phyloP scores from a whole-genome alignment of 371 early-diverging fungal species.

The Mortierella sp. region DNA sequence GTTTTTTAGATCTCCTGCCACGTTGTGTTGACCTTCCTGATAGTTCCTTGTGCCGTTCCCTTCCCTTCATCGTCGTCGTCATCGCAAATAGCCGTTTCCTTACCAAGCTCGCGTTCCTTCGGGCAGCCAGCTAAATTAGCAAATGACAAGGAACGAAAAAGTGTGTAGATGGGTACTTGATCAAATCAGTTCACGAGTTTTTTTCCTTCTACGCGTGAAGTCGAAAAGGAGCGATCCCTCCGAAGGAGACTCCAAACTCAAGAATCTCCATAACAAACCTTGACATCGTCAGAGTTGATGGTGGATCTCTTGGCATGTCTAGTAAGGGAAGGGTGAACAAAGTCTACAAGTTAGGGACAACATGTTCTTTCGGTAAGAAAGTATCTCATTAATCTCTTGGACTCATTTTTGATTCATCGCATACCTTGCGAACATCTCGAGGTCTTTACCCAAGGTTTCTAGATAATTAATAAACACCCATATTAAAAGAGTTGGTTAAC shows the following conservation, averaged over 20 bases:
- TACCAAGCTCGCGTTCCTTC: conserved; percentile 56
- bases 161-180: background rate
- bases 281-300: conserved; percentile 52
- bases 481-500: background rate
- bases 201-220: background rate
- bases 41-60: background rate
- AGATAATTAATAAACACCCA: conserved; percentile 10
- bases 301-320: conserved; percentile 57
- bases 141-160: background rate
- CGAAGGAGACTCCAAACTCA: background rate
- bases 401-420: background rate
- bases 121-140: conserved; percentile 31
- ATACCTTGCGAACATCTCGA: conserved; percentile 51
- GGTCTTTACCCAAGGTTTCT: conserved; percentile 50
- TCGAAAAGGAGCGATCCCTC: background rate
- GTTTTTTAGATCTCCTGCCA: background rate
- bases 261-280: conserved; percentile 20
- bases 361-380: background rate
- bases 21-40: background rate
- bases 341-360: background rate
- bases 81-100: background rate
- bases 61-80: background rate
- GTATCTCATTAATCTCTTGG: background rate
- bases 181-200: background rate
- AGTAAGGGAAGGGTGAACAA: background rate